Base-by-base conservation (phyloP, 306 rosid species). In the Fragaria nilgerrensis region DNA sequence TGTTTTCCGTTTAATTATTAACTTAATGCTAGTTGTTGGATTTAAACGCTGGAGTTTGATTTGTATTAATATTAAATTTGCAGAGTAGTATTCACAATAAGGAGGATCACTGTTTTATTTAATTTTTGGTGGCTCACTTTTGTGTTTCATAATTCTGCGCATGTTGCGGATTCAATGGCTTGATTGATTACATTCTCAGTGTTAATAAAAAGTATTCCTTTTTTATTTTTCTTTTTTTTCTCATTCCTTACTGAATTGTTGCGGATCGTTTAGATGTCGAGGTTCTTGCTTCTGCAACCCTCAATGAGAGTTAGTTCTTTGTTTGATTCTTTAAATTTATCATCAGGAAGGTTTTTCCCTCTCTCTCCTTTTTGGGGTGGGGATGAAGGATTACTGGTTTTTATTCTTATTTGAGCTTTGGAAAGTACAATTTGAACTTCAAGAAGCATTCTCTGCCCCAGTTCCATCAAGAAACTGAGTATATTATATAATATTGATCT, bases 221-320 rank as follows among this genome's bases (percentile, higher is more conserved):
- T 20, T 52, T 65, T 16, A 2, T 45, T 7, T 48, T 48, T 37
- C 41, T 37, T 5, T 37, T 7, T 37, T 4, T 37, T 39, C 7
- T 39, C 43, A 5, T 29, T 55, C 25, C 25, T 1, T n/a, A 20
- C 20, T 19, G 15, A 41, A 43, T n/a, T 37, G 66, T 36, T 12
- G 50, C 74, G 53, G 41, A 69, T 22, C 10, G 14, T 25, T 69
- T 45, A 34, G 37, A 48, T 70, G 61, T 48, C 32, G 14, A 9
- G 36, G 62, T 71, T 72, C 47, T 71, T 34, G 48, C 48, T 5
- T 72, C 64, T 72, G 75, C 64, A 72, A 32, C 11, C 62, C 29
- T 9, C 32, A 53, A 44, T 44, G 48, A 43, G 45, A 43, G 9
- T 39, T 39, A 6, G 43, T 39, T 39, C 43, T 39, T 7, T 39